Evolutionary conservation across 257 asterid species (phyloP).

Genomic region (Gentiana macrophylla): DNA sequence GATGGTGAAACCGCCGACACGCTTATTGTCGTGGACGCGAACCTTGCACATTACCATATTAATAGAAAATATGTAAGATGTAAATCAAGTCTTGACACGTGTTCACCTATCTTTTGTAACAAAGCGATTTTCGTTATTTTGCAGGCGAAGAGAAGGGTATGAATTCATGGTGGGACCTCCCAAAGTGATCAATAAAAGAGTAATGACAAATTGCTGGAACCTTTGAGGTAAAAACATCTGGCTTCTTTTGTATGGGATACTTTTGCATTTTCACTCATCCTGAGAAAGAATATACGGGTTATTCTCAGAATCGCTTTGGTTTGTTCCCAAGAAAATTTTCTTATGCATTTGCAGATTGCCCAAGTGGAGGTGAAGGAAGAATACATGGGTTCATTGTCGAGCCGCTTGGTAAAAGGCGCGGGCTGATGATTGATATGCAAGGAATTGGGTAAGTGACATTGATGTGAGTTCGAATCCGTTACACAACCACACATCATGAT

Average conservation of each 20-base stretch:
- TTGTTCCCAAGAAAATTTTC: too few species aligned
- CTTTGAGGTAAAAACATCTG: conserved; percentile 53
- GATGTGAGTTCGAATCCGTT: too few species aligned
- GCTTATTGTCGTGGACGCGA: conserved; percentile 83
- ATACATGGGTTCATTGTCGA: too few species aligned
- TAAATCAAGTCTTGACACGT: background rate
- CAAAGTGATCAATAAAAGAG: conserved; percentile 81
- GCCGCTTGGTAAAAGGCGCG: too few species aligned
- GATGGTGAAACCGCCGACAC: conserved; percentile 97
- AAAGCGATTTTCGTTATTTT: conserved; percentile 12
- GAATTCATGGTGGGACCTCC: conserved; percentile 99
- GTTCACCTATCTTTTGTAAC: conserved; percentile 5
- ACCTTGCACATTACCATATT: conserved; percentile 89
- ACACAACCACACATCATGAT: too few species aligned
- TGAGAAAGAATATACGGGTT: too few species aligned
- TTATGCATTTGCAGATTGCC: too few species aligned
- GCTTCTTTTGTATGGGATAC: background rate
- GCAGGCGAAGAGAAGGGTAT: conserved; percentile 98
- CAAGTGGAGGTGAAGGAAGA: too few species aligned
- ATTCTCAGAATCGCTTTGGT: too few species aligned
- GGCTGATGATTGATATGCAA: too few species aligned
- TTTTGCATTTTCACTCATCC: too few species aligned
- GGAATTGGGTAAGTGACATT: too few species aligned
- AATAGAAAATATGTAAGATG: conserved; percentile 88
- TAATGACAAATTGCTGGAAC: conserved; percentile 76